Evolutionary conservation across 2,329 filamentous ascomycete genomes (phyloP).

Genomic region (Pseudogymnoascus sp.): DNA sequence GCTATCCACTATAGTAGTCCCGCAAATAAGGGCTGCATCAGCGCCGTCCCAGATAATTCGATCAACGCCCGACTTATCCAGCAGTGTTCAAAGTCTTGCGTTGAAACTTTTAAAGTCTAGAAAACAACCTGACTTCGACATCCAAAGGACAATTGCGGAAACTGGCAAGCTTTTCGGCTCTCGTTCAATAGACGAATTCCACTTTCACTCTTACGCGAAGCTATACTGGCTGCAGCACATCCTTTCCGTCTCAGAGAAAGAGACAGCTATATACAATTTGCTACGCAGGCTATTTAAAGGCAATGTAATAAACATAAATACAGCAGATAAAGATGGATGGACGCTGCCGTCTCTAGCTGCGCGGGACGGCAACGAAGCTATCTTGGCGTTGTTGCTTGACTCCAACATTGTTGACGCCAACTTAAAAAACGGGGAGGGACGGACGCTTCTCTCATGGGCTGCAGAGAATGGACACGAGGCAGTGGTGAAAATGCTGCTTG

Average conservation of each 20-base stretch:
- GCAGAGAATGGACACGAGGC: not conserved
- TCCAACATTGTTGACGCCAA: not conserved
- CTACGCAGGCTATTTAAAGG: not conserved
- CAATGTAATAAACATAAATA: slow-evolving; percentile 3
- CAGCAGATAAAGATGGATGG: slow-evolving; percentile 11
- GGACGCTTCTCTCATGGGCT: not conserved
- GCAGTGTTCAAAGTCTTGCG: slow-evolving; percentile 15
- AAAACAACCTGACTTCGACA: slow-evolving; percentile 9
- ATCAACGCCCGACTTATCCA: slow-evolving; percentile 15
- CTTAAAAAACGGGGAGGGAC: not conserved
- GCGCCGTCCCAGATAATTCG: slow-evolving; percentile 22
- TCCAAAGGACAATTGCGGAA: slow-evolving; percentile 13
- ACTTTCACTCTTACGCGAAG: slow-evolving; percentile 15
- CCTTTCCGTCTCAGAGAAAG: not conserved
- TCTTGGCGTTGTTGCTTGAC: slow-evolving; percentile 3
- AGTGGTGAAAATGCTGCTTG: not conserved
- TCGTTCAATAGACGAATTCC: slow-evolving; percentile 9
- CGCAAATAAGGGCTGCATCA: slow-evolving; percentile 18
- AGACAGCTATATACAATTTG: not conserved
- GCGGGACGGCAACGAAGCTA: not conserved
- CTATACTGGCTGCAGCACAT: slow-evolving; percentile 4
- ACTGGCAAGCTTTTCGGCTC: slow-evolving; percentile 9
- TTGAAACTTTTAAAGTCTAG: slow-evolving; percentile 14
- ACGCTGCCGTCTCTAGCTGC: slow-evolving; percentile 6
- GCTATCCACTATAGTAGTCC: slow-evolving; percentile 16